Evolutionary conservation across 1,284 basidiomycete species (phyloP).

Genomic region (Ceratobasidium theobromae): DNA sequence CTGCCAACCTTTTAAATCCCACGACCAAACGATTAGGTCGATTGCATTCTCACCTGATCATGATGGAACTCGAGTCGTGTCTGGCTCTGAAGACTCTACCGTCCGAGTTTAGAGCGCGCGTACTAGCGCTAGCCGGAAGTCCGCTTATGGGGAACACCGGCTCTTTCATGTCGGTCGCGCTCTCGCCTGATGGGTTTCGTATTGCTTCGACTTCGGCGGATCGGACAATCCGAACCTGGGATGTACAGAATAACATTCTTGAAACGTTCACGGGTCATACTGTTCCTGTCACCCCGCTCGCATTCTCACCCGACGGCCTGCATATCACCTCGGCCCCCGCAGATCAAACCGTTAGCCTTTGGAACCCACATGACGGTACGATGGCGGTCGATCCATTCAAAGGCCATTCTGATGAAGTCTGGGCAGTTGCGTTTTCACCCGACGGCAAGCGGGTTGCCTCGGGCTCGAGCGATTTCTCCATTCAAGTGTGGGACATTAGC

Average conservation of each 20-base stretch:
- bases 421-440: not conserved
- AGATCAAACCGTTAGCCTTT: not conserved
- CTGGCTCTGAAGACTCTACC: not conserved
- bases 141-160: not conserved
- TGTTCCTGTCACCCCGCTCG: not conserved
- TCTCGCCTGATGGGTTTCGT: not conserved
- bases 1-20: not conserved
- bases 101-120: not conserved
- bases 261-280: not conserved
- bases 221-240: not conserved
- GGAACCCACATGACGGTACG: not conserved
- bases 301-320: not conserved
- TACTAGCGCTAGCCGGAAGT: not conserved
- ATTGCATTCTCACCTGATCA: too few species aligned
- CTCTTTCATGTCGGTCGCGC: not conserved
- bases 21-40: not conserved
- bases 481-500: not conserved
- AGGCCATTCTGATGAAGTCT: too few species aligned
- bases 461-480: not conserved
- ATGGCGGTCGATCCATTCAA: not conserved
- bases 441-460: not conserved
- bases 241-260: not conserved
- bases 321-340: not conserved
- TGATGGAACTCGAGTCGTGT: not conserved
- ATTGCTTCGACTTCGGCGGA: not conserved